Base-by-base conservation (phyloP, 495 filamentous ascomycete species). In the Penicillium cinerascens region DNA sequence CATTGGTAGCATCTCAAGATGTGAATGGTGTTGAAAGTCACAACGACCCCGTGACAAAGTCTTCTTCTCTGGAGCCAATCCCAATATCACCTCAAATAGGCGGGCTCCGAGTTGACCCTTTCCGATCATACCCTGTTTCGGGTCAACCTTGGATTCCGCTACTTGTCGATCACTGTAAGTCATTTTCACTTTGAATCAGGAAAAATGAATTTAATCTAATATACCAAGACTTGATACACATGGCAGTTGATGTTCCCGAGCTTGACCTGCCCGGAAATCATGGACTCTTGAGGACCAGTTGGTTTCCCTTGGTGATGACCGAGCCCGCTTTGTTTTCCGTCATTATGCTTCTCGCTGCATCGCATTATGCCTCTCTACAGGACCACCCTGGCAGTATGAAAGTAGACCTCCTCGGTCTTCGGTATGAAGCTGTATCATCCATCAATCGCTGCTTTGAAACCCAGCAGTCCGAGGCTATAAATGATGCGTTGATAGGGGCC, bases 181-280 rank as follows among this genome's bases (percentile, higher is more conserved):
- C 17, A 36, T 37, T 16, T 41, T 45, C 1, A 47, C 4, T 21
- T 45, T 23, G 21, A 11, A 29, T 4, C n/a, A 35, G 23, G 11
- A 26, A 29, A 22, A 20, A 15, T 21, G 23, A 18, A 43, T 26
- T 38, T 17, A 40, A 10, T 25, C 40, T 29, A 27, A 55, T 36
- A 49, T 45, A 13, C 16, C 16, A 33, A 77, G 72, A 78, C 53
- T 54, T 76, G n/a, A 48, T 66, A 9, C 57, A 67, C 56, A 69
- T 78, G 66, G 75, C 71, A 18, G 60, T 69, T 21, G 71, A 76
- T 51, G 76, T 78, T 15, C 77, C 75, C 16, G 71, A 76, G 39
- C 60, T 80, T 17, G 75, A 77, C 41, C 60, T 60, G 20, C 60
- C 63, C 10, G 64, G 60, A 1, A 60, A 63, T 22, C 56, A 43